These are phyloP conservation scores for Omphalotus olearius DNA, from an alignment of 1,284 basidiomycete species.

Conservation along the genomic window DNA sequence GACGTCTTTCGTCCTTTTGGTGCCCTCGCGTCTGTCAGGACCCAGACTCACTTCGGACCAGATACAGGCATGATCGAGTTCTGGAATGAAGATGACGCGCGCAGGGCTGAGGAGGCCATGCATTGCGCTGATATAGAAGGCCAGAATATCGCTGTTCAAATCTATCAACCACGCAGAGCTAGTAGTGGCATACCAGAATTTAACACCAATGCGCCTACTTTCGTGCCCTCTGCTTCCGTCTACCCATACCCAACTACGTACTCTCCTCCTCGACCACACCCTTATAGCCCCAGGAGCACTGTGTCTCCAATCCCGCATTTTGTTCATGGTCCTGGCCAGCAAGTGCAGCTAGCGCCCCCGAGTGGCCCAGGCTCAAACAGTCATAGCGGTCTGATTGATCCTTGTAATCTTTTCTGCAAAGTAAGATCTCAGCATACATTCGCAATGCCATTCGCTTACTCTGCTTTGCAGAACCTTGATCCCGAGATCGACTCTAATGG, in stretches of 20 bases:
- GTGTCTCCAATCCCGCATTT: constrained; percentile 35
- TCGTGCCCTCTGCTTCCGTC: constrained; percentile 59
- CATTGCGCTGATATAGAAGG: constrained; percentile 79
- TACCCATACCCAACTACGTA: constrained; percentile 34
- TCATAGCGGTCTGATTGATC: constrained; percentile 85
- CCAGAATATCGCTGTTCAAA: constrained; percentile 74
- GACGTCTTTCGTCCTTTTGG: constrained; percentile 73
- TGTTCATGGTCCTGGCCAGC: constrained; percentile 85
- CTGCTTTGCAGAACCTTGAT: constrained; percentile 67
- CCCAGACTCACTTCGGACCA: constrained; percentile 66
- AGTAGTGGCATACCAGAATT: constrained; percentile 54
- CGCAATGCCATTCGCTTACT: not conserved
- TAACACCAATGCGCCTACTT: constrained; percentile 66
- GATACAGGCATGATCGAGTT: constrained; percentile 81
- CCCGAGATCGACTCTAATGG: constrained; percentile 80
- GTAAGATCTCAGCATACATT: constrained; percentile 31
- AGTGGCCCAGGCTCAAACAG: constrained; percentile 71
- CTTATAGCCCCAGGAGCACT: constrained; percentile 16
- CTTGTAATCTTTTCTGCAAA: constrained; percentile 89
- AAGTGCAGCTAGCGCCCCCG: constrained; percentile 77
- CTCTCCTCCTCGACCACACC: constrained; percentile 50
- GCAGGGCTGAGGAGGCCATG: constrained; percentile 70
- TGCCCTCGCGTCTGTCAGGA: constrained; percentile 65
- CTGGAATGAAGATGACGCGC: constrained; percentile 85
- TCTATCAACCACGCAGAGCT: constrained; percentile 64